These are phyloP conservation scores for Vitis amurensis DNA, from an alignment of 164 flowering plant genomes.

Conservation along the genomic window DNA sequence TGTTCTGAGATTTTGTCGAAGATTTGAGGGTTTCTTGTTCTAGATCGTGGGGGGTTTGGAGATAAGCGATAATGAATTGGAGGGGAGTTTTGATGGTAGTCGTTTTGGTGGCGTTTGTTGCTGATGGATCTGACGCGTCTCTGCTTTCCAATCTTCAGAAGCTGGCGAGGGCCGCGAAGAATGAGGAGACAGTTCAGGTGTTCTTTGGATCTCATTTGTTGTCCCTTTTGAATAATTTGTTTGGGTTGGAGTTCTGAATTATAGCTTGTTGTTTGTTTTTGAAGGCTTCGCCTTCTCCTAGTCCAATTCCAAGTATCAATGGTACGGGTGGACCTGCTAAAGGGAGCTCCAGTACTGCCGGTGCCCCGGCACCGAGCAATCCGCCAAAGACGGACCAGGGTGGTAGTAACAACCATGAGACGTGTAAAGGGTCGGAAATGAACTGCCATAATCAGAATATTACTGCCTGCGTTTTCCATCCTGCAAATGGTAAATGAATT, in stretches of 20 bases:
- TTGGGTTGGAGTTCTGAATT: neutral
- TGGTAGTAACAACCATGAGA: conserved; percentile 4
- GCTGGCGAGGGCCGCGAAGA: neutral
- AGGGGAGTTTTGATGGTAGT: neutral
- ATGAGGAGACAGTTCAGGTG: conserved; percentile 2
- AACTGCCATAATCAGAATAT: conserved; percentile 8
- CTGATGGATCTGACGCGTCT: conserved; percentile 8
- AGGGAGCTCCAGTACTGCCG: neutral
- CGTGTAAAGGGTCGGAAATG: conserved; percentile 3
- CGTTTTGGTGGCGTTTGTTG: conserved; percentile 4
- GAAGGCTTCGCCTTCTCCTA: conserved; percentile 13
- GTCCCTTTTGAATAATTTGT: neutral
- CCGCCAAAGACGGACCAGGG: neutral
- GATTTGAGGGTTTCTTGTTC: neutral
- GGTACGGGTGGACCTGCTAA: too few species aligned
- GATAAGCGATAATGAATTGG: neutral
- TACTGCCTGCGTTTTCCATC: conserved; percentile 10
- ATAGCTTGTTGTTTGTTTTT: neutral
- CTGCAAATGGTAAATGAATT: conserved; percentile 8
- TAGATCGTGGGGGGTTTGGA: neutral
- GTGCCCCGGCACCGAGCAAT: neutral
- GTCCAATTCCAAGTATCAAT: conserved; percentile 10
- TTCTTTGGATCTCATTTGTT: neutral
- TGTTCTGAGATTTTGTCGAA: neutral
- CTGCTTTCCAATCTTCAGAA: conserved; percentile 5